Conservation (phyloP, 2,329 filamentous ascomycete genomes). For the Stemphylium vesicarium region DNA sequence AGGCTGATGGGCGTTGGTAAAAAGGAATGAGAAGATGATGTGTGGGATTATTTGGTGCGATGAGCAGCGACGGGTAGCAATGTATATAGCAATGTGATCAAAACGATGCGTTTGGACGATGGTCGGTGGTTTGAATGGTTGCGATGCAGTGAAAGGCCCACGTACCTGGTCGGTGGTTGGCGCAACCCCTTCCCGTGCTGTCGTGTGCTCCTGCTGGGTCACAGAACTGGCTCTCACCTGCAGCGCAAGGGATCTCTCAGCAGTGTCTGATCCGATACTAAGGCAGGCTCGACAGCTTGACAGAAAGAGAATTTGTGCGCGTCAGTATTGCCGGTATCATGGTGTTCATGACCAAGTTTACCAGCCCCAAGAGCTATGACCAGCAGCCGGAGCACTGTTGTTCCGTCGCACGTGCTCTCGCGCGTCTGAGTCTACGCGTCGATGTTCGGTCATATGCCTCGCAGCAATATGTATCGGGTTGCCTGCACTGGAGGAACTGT, state of each 20-base stretch:
- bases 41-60: background rate
- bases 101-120: background rate
- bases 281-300: constrained; percentile 4
- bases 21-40: background rate
- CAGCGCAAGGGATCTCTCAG: background rate
- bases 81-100: background rate
- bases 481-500: no score
- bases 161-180: constrained; percentile 22
- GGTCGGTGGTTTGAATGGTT: constrained; percentile 1
- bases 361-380: constrained; percentile 24
- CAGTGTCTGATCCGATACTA: background rate
- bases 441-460: no score
- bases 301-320: constrained; percentile 3
- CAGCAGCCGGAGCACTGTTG: constrained; percentile 14
- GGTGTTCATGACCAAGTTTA: constrained; percentile 17
- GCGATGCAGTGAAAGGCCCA: constrained; percentile 7
- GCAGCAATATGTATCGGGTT: no score
- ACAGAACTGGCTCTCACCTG: constrained; percentile 7
- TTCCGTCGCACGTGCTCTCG: constrained; percentile 19
- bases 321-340: constrained; percentile 15
- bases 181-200: constrained; percentile 16
- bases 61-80: background rate
- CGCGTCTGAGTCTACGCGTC: background rate
- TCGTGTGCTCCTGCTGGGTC: constrained; percentile 9
- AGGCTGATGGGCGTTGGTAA: constrained; percentile 1